Conservation (phyloP, 352 stramenopile genomes). For the Pythium brachiatum region DNA sequence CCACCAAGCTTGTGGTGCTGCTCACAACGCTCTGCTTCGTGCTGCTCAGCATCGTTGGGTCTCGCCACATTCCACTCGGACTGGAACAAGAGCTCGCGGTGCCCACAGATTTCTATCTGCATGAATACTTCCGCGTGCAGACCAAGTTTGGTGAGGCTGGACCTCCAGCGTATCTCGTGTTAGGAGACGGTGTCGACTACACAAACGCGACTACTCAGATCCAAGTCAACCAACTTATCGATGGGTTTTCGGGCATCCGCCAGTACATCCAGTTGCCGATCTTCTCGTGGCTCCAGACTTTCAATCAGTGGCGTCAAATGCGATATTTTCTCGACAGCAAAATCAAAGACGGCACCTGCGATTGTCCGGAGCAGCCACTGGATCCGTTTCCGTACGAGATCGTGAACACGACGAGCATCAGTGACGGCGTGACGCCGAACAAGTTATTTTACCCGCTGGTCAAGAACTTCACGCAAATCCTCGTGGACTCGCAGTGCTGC, state of each 20-base stretch:
- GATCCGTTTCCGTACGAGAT: slow-evolving; percentile 78
- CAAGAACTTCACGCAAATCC: slow-evolving; percentile 82
- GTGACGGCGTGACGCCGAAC: slow-evolving; percentile 52
- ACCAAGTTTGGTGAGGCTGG: slow-evolving; percentile 82
- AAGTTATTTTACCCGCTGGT: slow-evolving; percentile 76
- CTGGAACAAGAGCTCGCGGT: slow-evolving; percentile 88
- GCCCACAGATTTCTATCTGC: slow-evolving; percentile 85
- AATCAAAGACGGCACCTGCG: slow-evolving; percentile 49
- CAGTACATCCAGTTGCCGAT: slow-evolving; percentile 83
- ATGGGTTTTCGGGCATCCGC: slow-evolving; percentile 65
- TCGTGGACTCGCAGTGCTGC: slow-evolving; percentile 88
- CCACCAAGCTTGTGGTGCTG: slow-evolving; percentile 63
- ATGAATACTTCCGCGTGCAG: slow-evolving; percentile 88
- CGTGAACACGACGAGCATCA: slow-evolving; percentile 20
- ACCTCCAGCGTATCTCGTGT: slow-evolving; percentile 84
- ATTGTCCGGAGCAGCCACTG: slow-evolving; percentile 76
- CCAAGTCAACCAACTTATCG: slow-evolving; percentile 64
- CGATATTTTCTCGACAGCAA: slow-evolving; percentile 78
- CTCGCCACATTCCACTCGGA: slow-evolving; percentile 67
- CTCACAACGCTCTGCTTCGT: slow-evolving; percentile 32
- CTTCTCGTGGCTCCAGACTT: slow-evolving; percentile 86
- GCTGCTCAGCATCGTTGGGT: slow-evolving; percentile 52
- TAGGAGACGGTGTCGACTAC: slow-evolving; percentile 63
- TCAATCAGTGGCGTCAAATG: slow-evolving; percentile 88
- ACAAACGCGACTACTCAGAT: slow-evolving; percentile 51